Evolutionary conservation across 352 stramenopile species (phyloP), one percentile per base, ranked within the genome.

Genomic region (Lagenidium sp.): DNA sequence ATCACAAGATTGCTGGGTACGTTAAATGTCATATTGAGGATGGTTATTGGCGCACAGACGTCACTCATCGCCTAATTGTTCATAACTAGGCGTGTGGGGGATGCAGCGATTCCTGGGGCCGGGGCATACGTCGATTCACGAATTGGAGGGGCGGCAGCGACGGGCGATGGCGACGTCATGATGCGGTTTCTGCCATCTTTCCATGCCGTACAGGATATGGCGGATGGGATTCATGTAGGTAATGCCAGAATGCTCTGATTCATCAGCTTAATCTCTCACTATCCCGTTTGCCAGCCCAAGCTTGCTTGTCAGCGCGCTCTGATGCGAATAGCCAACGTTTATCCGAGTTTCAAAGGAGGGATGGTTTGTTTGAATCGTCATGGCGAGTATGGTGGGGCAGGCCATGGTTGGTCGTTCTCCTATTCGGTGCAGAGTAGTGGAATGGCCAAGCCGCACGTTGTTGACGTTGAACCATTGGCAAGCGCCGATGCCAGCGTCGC

Each of bases 121-220:
- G 86, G 85, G 6, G 88, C 78, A 31, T 96, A 94, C 38, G 85
- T 93, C 10, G 83, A 95, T 41, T 86, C 68, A 18, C 50, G 58
- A 12, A 68, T 89, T 8, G 86, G 86, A 1, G 85, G 80, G 23
- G 80, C 80, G 22, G 86, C 85, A 16, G 81, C 80, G 6, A 96
- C 86, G 4, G 85, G 85, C 41, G 85, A 95, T 44, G 86, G 85
- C 20, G 86, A 96, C 52, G 56, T 96, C 22, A 95, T 96, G 83
- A 95, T 96, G 85, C 79, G 84, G 10, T 95, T 96, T 50, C 36
- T 94, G 24, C 86, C 85, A 4, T 78, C 86, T 13, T 93, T 84
- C 52, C 69, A 83, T 26, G 80, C 80, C 0, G 80, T 92, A 0
- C 70, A 88, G 42, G 74, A 90, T 43, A 92, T 92, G 80, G 78